These are phyloP conservation scores for Coemansia sp. DNA, from an alignment of 192 early-diverging fungal species.

Conservation along the genomic window DNA sequence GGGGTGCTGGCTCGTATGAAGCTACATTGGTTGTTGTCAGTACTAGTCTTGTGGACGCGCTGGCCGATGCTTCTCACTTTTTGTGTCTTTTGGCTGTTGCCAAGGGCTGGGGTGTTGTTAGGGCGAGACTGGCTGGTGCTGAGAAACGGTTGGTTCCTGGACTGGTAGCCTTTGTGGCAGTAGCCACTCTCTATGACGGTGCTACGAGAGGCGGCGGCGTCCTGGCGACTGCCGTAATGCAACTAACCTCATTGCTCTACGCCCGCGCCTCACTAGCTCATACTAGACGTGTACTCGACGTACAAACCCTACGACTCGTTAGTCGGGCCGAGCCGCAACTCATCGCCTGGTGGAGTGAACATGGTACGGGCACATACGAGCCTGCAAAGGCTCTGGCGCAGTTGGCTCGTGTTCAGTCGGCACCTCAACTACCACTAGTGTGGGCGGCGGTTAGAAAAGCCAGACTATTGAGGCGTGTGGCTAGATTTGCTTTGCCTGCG, in stretches of 20 bases:
- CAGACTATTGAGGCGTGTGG: conserved; percentile 18
- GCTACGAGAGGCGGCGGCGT: conserved; percentile 46
- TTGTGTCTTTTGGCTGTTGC: conserved; percentile 32
- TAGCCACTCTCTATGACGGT: conserved; percentile 43
- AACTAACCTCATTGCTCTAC: conserved; percentile 26
- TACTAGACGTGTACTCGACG: conserved; percentile 32
- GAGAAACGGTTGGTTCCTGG: conserved; percentile 46
- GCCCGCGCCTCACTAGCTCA: conserved; percentile 30
- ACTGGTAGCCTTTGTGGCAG: conserved; percentile 31
- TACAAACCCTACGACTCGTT: conserved; percentile 38
- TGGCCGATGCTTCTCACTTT: conserved; percentile 40
- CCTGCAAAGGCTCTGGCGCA: conserved; percentile 3
- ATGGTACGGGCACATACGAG: neutral
- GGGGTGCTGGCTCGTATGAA: conserved; percentile 42
- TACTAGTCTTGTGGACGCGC: conserved; percentile 44
- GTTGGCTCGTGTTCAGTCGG: neutral
- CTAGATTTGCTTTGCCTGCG: conserved; percentile 17
- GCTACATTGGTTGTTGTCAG: conserved; percentile 40
- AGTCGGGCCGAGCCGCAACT: conserved; percentile 39
- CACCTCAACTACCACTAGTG: conserved; percentile 20
- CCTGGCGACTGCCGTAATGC: conserved; percentile 34
- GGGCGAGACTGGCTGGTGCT: conserved; percentile 33
- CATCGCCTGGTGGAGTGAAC: conserved; percentile 16
- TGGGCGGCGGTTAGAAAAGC: conserved; percentile 46
- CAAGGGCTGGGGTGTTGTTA: conserved; percentile 51